Conservation (phyloP, 2,329 filamentous ascomycete genomes). For the Ascochyta koolunga region DNA sequence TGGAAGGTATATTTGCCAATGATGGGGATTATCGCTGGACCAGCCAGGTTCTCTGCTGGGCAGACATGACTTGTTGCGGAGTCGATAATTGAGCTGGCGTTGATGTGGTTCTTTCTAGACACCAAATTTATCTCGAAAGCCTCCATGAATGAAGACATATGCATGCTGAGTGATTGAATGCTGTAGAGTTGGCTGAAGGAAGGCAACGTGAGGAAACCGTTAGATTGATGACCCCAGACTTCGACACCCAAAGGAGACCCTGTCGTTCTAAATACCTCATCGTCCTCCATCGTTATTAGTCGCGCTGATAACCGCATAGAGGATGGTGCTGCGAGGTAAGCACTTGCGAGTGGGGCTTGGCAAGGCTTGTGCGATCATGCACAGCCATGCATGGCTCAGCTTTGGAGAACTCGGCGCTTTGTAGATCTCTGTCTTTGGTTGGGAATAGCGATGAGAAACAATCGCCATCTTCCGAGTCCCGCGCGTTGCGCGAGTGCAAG, state of each 20-base stretch:
- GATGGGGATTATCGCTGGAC: constrained; percentile 26
- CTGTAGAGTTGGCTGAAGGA: neutral
- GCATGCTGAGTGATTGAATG: neutral
- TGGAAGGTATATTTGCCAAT: constrained; percentile 34
- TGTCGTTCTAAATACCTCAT: constrained; percentile 2
- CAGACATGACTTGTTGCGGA: constrained; percentile 19
- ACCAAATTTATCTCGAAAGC: neutral
- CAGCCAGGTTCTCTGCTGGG: constrained; percentile 19
- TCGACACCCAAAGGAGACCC: neutral
- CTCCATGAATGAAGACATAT: neutral
- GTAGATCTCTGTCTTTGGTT: neutral
- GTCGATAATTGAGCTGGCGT: constrained; percentile 4
- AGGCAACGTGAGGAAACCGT: neutral
- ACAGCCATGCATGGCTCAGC: constrained; percentile 1
- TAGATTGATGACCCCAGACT: neutral
- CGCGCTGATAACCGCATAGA: neutral
- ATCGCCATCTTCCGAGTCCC: too few relatives aligned
- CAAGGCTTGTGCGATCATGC: constrained; percentile 7
- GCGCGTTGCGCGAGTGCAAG: neutral
- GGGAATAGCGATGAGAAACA: neutral
- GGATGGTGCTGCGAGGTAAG: constrained; percentile 5
- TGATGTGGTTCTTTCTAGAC: constrained; percentile 2
- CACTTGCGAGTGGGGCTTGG: constrained; percentile 7
- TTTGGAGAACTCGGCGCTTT: neutral
- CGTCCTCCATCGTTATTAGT: neutral